Evolutionary conservation across 805 yeast species (phyloP), one percentile per base, ranked within the genome.

Genomic region (Starmerella tilneyi): DNA sequence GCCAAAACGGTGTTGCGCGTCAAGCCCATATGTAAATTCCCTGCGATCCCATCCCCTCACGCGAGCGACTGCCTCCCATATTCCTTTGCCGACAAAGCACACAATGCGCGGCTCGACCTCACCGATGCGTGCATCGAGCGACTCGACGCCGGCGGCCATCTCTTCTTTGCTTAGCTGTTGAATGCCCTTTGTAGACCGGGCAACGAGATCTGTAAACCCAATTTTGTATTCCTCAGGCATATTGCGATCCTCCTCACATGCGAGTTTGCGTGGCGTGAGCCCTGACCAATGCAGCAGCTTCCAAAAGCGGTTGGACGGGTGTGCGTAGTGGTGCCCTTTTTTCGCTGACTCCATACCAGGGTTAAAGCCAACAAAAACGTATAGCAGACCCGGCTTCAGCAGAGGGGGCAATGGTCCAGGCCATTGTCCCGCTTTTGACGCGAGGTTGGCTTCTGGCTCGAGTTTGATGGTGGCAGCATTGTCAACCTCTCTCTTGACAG

Each of bases 131-230:
- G 51, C 50, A 17, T 77, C 61, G 21, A 82, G 62, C 30, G 71
- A 50, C 0, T 77, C 77, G 0, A 76, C 83, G 37, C 74, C 77
- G 2, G 62, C 64, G 9, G 65, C 55, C 70, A 78, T 75, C 56
- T 82, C 92, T 8, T 49, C 45, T 20, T 49, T 45, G 1, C 71
- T 57, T 19, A 82, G 65, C 51, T 81, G 82, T 26, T 65, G 68
- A 1, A 78, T 78, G 6, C 75, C 69, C 40, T 65, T 65, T 0
- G 88, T 81, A 20, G 84, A 77, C 35, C 89, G 59, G 30, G 72
- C 62, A 2, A 80, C 81, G 50, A 82, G 63, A 52, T 82, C 89
- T 0, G 88, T 78, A 59, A 82, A 80, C 0, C 89, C 92, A 3
- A 79, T 69, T 3, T 66, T 60, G 51, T 67, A 72, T 12, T 63